Evolutionary conservation across 192 early-diverging fungal genomes (phyloP).

Genomic region (Entomortierella beljakovae): DNA sequence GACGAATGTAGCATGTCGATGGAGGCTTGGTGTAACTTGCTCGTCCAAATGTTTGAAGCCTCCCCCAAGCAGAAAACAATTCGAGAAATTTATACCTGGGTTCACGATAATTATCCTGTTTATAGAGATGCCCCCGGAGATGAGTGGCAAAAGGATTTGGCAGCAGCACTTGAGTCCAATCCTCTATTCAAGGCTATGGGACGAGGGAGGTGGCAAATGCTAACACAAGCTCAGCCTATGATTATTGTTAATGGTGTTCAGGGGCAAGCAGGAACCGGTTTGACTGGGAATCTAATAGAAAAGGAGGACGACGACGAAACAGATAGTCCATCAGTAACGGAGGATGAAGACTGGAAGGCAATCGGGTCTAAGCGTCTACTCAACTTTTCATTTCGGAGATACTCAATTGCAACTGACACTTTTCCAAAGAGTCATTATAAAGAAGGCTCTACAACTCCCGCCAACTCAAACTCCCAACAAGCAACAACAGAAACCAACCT

Average conservation of each 20-base stretch:
- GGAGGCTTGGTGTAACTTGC: slow-evolving; percentile 55
- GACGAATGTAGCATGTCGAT: slow-evolving; percentile 55
- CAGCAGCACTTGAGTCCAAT: slow-evolving; percentile 54
- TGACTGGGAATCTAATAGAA: slow-evolving; percentile 8
- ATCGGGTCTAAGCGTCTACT: slow-evolving; percentile 49
- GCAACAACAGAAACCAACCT: background rate
- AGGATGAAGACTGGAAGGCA: slow-evolving; percentile 56
- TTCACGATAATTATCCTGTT: slow-evolving; percentile 56
- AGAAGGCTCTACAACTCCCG: slow-evolving; percentile 25
- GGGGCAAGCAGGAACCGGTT: slow-evolving; percentile 11
- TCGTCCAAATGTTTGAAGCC: slow-evolving; percentile 56
- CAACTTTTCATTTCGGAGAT: slow-evolving; percentile 49
- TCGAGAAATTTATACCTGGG: slow-evolving; percentile 54
- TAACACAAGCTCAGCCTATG: slow-evolving; percentile 38
- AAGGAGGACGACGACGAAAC: slow-evolving; percentile 43
- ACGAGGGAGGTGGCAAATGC: slow-evolving; percentile 57
- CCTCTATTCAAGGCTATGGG: slow-evolving; percentile 55
- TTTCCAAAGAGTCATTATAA: slow-evolving; percentile 50
- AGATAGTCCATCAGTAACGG: slow-evolving; percentile 50
- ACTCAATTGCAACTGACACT: slow-evolving; percentile 55
- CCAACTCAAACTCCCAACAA: slow-evolving; percentile 11
- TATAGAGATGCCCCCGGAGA: slow-evolving; percentile 54
- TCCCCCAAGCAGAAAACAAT: slow-evolving; percentile 60
- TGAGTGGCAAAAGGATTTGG: slow-evolving; percentile 52
- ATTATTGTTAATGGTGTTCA: slow-evolving; percentile 22